Evolutionary conservation across 169 alveolate species (phyloP).

Genomic region (Plasmodium chabaudi): DNA sequence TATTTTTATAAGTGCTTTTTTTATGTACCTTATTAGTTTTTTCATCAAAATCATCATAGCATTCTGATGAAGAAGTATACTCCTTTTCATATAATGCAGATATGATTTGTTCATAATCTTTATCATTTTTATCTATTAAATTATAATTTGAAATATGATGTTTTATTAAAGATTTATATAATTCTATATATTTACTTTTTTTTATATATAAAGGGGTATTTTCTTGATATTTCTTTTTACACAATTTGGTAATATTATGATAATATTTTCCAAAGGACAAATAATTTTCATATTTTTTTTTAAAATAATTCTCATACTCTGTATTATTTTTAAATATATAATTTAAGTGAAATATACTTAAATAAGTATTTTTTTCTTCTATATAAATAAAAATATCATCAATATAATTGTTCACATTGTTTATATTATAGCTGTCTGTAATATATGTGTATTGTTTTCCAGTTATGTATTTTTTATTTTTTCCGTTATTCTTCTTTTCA

Average conservation of each 20-base stretch:
- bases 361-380: slow-evolving; percentile 57
- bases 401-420: slow-evolving; percentile 37
- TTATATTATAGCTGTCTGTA: neutral
- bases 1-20: too few relatives aligned
- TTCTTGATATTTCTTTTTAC: neutral
- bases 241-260: slow-evolving; percentile 3
- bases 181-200: slow-evolving; percentile 29
- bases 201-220: slow-evolving; percentile 14
- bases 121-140: neutral
- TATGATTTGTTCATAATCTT: too few relatives aligned
- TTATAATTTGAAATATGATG: slow-evolving; percentile 35
- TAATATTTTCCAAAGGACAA: slow-evolving; percentile 14
- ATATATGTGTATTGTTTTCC: neutral
- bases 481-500: neutral
- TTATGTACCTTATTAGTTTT: too few relatives aligned
- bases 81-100: too few relatives aligned
- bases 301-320: slow-evolving; percentile 6
- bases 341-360: slow-evolving; percentile 47
- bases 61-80: too few relatives aligned
- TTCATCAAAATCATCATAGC: too few relatives aligned
- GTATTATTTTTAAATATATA: slow-evolving; percentile 40
- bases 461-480: slow-evolving; percentile 7
- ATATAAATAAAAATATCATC: slow-evolving; percentile 56
- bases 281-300: slow-evolving; percentile 35
- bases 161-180: slow-evolving; percentile 30